Evolutionary conservation across 148 eudicot species (phyloP).

Genomic region (Fallopia convolvulus): DNA sequence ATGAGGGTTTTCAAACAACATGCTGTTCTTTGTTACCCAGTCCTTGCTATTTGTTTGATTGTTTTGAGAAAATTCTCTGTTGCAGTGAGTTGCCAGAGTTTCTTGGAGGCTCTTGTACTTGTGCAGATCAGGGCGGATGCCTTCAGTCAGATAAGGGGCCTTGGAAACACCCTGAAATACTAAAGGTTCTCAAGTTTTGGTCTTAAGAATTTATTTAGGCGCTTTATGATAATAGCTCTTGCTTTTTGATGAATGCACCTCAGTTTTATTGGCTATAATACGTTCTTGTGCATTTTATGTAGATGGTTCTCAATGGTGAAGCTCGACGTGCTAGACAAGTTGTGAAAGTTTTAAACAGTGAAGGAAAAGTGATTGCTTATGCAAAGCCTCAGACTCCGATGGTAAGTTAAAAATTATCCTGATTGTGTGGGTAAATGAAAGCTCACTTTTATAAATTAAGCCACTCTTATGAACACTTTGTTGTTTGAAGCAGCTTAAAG

Average conservation of each 20-base stretch:
- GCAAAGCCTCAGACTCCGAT: slow-evolving; percentile 67
- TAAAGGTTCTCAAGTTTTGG: slow-evolving; percentile 40
- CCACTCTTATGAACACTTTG: not conserved
- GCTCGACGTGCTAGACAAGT: slow-evolving; percentile 79
- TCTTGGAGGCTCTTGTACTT: slow-evolving; percentile 85
- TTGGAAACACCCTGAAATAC: slow-evolving; percentile 77
- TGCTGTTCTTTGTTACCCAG: not conserved
- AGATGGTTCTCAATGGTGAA: slow-evolving; percentile 87
- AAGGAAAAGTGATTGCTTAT: slow-evolving; percentile 88
- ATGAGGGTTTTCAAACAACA: not conserved
- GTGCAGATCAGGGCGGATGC: slow-evolving; percentile 84
- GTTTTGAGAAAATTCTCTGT: not conserved
- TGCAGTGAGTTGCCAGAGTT: slow-evolving; percentile 88
- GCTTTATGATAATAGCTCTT: not conserved
- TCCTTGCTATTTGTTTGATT: slow-evolving; percentile 2
- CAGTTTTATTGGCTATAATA: not conserved
- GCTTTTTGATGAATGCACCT: not conserved
- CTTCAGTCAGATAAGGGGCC: slow-evolving; percentile 91
- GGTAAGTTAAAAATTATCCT: slow-evolving; percentile 28
- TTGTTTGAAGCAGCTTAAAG: slow-evolving; percentile 48
- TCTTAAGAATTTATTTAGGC: not conserved
- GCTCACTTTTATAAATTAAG: not conserved
- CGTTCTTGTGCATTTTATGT: slow-evolving; percentile 16
- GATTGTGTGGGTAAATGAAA: not conserved
- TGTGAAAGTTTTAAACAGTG: slow-evolving; percentile 79